phyloP scores from a whole-genome alignment of 441 rosid species.

The Adansonia madagascariensis region DNA sequence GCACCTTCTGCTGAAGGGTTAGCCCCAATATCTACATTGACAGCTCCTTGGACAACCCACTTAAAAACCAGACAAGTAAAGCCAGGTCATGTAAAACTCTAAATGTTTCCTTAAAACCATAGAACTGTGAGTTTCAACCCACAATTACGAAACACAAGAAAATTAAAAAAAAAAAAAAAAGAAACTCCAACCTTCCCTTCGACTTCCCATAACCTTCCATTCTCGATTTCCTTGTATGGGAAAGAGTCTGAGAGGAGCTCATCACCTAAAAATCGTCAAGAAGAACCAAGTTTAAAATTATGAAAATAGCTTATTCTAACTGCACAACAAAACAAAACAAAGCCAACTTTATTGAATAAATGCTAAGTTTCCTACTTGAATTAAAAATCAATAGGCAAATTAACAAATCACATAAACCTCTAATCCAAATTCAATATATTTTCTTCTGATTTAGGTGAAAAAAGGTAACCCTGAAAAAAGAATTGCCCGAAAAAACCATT shows the following conservation, averaged over 20 bases:
- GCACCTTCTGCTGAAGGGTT: conserved; percentile 92
- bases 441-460: neutral
- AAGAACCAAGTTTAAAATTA: conserved; percentile 15
- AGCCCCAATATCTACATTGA: conserved; percentile 78
- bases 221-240: conserved; percentile 70
- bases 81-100: neutral
- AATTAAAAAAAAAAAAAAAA: neutral
- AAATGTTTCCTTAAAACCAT: neutral
- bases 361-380: neutral
- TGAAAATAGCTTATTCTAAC: neutral
- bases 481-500: neutral
- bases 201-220: conserved; percentile 82
- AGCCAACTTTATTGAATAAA: neutral
- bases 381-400: neutral
- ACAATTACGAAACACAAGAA: neutral
- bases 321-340: neutral
- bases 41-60: conserved; percentile 89
- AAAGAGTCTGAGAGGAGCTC: conserved; percentile 93
- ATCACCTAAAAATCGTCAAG: conserved; percentile 51
- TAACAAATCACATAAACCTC: neutral
- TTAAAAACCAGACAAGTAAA: conserved; percentile 21
- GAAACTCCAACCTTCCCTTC: conserved; percentile 64
- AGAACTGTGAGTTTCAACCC: neutral
- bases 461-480: neutral
- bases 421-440: neutral